Base-by-base conservation (phyloP, 306 rosid species). In the Alnus rubra region DNA sequence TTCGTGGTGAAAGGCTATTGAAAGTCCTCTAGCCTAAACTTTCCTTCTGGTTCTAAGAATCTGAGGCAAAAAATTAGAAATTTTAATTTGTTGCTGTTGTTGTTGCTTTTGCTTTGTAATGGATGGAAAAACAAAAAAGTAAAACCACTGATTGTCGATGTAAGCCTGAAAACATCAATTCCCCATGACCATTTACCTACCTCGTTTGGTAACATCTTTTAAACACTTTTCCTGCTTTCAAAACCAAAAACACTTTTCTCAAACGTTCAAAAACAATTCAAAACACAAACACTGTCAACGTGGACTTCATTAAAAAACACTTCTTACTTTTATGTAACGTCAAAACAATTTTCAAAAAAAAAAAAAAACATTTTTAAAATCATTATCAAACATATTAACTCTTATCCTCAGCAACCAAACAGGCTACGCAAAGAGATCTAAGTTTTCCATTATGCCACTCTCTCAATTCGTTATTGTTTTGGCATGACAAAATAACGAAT, bases 391-490 rank as follows among this genome's bases (percentile, higher is more conserved):
- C 42, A 18, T 73, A 42, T 42, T 42, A 42, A 42, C 45, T 42
- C 45, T 42, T 42, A 42, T 49, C 12, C 64, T 13, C 53, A 19
- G 73, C 64, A 23, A 47, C 77, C 67, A 73, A 81, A 74, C 53
- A 67, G 2, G 37, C 42, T 2, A 13, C 16, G 13, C 12, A 14
- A 62, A 62, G 13, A 62, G 12, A 62, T 62, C 35, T 64, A 64
- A 35, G 28, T 3, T 6, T 9, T 64, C 11, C 10, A 64, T 37
- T 64, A 35, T 64, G 28, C 47, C 70, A 64, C 44, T 15, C 18
- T 64, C 70, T 35, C 70, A 14, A 4, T 64, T 42, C 48, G 19
- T 64, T 33, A 35, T 37, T 33, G 28, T 33, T 16, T 64, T 15
- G 9, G 4, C 5, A 35, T 14, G 70, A 35, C 1, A 3, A 64